Evolutionary conservation across 176 grass and related monocot species (phyloP), one percentile per base, ranked within the genome.

Genomic region (Phoenix roebelenii): DNA sequence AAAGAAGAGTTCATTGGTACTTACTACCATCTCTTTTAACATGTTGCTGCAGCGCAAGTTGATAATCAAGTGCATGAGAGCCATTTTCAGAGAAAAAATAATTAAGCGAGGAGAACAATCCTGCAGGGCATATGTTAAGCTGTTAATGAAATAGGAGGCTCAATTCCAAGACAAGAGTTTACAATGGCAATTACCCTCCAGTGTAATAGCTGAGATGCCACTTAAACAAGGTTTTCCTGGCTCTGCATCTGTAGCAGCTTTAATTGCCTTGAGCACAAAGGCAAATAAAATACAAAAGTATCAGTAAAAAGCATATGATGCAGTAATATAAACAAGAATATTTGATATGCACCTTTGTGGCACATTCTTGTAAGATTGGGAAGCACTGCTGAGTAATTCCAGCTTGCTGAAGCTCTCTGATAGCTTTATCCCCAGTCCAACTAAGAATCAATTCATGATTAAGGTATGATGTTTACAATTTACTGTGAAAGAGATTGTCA

Each of bases 351-450:
- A 96, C 92, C 92, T 96, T 96, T n/a, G 66, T 80, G 28, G 83
- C 86, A 61, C 80, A 96, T 72, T 96, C 86, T 82, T 90, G 92
- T 65, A 96, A 79, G 57, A 87, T 54, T 26, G 75, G 72, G 74
- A 90, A 90, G 58, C 60, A 55, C 16, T 52, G 69, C 65, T 82
- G 78, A 63, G 78, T 82, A 71, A 96, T 87, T 53, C 86, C 80
- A 17, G 92, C 92, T 25, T 25, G 29, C 55, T 96, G 80, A 44
- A 96, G 83, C 57, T 96, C 92, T 51, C 64, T 80, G 39, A 78
- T 26, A 54, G 92, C 92, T 62, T 77, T 84, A 85, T 90, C 78
- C 68, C 80, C 92, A 66, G 92, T 82, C 92, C 92, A 96, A 74
- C 92, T 96, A 51, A 61, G 72, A 72, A 72, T 50, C 23, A 30